These are phyloP conservation scores for Pythium coloratum DNA, from an alignment of 352 stramenopile genomes.

Conservation along the genomic window DNA sequence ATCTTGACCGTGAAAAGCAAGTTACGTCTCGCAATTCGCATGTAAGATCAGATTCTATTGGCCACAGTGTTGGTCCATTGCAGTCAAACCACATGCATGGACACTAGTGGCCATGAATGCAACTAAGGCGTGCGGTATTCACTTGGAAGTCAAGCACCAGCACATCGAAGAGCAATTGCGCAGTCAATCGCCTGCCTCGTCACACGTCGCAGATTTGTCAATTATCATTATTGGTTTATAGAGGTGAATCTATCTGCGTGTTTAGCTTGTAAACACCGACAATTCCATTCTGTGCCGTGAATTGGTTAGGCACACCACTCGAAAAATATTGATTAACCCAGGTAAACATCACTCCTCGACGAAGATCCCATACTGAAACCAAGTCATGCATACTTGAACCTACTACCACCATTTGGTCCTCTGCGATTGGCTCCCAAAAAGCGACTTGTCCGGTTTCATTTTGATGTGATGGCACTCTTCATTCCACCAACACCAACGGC, in stretches of 20 bases:
- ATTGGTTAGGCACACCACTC: not conserved
- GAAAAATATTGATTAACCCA: constrained; percentile 3
- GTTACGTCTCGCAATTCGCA: not conserved
- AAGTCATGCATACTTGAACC: constrained; percentile 2
- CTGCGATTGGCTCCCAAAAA: not conserved
- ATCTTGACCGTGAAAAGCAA: not conserved
- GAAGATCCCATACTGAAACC: not conserved
- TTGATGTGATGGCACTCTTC: not conserved
- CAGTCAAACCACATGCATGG: too few species aligned
- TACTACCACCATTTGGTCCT: not conserved
- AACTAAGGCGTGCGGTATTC: too few species aligned
- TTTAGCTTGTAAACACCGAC: not conserved
- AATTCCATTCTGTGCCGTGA: not conserved
- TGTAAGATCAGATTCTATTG: too few species aligned
- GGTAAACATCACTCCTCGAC: not conserved
- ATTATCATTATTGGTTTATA: not conserved
- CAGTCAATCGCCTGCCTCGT: not conserved
- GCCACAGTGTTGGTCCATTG: too few species aligned
- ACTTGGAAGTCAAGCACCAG: too few species aligned
- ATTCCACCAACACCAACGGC: not conserved
- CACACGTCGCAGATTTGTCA: not conserved
- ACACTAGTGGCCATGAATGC: too few species aligned
- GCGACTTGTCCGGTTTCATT: not conserved
- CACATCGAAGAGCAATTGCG: too few species aligned
- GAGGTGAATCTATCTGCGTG: not conserved